phyloP scores from a whole-genome alignment of 768 basidiomycete species.

The Clavaria fumosa region DNA sequence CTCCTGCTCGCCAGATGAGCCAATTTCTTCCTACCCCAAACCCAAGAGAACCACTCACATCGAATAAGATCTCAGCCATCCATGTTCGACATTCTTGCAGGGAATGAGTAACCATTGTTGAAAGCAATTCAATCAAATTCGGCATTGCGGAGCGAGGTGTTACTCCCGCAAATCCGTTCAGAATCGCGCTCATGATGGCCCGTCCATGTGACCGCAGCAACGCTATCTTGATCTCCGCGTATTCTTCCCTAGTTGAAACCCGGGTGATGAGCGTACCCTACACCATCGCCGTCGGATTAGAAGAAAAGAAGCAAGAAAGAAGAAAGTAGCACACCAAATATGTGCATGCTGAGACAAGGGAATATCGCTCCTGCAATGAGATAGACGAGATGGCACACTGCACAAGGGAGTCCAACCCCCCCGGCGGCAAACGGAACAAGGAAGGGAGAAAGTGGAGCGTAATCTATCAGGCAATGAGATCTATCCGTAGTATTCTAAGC shows the following conservation, averaged over 20 bases:
- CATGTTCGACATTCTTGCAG: slow-evolving; percentile 31
- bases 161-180: slow-evolving; percentile 70
- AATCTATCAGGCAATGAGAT: slow-evolving; percentile 15
- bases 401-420: slow-evolving; percentile 51
- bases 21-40: too few species aligned
- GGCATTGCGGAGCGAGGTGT: slow-evolving; percentile 72
- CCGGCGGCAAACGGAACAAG: slow-evolving; percentile 49
- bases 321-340: slow-evolving; percentile 47
- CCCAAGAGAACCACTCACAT: too few species aligned
- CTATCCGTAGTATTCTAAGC: background rate
- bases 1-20: too few species aligned
- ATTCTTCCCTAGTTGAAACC: slow-evolving; percentile 45
- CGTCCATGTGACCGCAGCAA: slow-evolving; percentile 41
- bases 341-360: slow-evolving; percentile 63
- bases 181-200: slow-evolving; percentile 51
- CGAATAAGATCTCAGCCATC: slow-evolving; percentile 57
- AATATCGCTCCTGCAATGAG: slow-evolving; percentile 70
- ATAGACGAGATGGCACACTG: slow-evolving; percentile 54
- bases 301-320: background rate
- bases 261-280: slow-evolving; percentile 55
- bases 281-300: background rate
- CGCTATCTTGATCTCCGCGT: slow-evolving; percentile 31
- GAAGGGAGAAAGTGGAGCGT: slow-evolving; percentile 44
- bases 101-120: slow-evolving; percentile 42
- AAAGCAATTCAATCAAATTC: slow-evolving; percentile 74